Evolutionary conservation across 768 basidiomycete species (phyloP).

Genomic region (Boletus sp.): DNA sequence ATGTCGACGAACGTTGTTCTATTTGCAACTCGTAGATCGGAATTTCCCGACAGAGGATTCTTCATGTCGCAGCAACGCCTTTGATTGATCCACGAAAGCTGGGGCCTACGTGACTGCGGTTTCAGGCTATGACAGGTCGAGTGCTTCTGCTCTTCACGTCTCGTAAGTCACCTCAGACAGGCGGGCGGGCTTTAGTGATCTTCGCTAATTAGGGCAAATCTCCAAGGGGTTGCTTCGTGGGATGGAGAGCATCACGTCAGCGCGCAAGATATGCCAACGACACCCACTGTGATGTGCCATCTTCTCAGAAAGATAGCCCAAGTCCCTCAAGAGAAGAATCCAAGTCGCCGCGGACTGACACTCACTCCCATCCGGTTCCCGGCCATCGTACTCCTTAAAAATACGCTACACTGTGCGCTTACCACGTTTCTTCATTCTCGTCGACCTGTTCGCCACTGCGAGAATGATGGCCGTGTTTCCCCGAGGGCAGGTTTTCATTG

Average conservation of each 20-base stretch:
- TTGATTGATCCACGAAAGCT: neutral
- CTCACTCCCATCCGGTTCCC: neutral
- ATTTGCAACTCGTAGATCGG: neutral
- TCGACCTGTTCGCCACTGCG: slow-evolving; percentile 8
- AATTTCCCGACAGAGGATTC: slow-evolving; percentile 1
- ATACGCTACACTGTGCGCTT: neutral
- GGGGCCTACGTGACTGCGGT: neutral
- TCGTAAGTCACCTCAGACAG: slow-evolving; percentile 4
- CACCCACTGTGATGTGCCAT: neutral
- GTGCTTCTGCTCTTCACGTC: neutral
- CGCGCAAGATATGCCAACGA: neutral
- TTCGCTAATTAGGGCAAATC: neutral
- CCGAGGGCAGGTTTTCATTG: slow-evolving; percentile 27
- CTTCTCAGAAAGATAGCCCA: slow-evolving; percentile 17
- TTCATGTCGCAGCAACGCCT: neutral
- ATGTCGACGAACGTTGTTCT: neutral
- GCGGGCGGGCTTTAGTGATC: neutral
- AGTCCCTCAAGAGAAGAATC: slow-evolving; percentile 6
- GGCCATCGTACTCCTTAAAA: slow-evolving; percentile 2
- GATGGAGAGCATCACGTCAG: slow-evolving; percentile 15
- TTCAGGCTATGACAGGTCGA: neutral
- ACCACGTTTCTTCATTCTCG: slow-evolving; percentile 16
- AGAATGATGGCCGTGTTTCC: slow-evolving; percentile 9
- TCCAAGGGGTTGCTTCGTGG: neutral
- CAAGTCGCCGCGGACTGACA: slow-evolving; percentile 15